Conservation (phyloP, 1,284 basidiomycete genomes). For the Gomphus sp. region DNA sequence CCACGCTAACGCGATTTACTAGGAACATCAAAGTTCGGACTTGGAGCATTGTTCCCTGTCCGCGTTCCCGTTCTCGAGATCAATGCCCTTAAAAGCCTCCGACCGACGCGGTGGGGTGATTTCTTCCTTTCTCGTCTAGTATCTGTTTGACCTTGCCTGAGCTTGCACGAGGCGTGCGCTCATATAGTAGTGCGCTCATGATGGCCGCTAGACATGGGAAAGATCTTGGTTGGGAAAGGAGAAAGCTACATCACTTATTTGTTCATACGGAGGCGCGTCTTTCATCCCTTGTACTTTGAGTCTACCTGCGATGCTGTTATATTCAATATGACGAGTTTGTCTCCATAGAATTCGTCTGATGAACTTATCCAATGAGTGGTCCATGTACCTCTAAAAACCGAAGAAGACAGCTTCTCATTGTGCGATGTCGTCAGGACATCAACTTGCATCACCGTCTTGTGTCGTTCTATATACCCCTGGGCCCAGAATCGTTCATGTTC, state of each 20-base stretch:
- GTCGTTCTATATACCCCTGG: too few relatives aligned
- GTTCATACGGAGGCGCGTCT: neutral
- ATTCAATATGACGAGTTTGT: neutral
- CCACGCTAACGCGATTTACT: neutral
- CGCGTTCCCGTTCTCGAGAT: constrained; percentile 86
- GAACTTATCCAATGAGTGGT: too few relatives aligned
- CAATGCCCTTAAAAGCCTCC: constrained; percentile 18
- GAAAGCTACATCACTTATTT: constrained; percentile 7
- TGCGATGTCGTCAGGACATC: too few relatives aligned
- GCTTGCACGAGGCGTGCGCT: constrained; percentile 10
- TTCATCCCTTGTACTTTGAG: neutral
- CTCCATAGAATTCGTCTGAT: too few relatives aligned
- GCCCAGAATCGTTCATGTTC: too few relatives aligned
- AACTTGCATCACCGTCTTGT: too few relatives aligned
- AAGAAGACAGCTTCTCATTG: too few relatives aligned
- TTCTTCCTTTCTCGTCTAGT: constrained; percentile 5
- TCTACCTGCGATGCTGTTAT: neutral
- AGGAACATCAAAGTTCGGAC: constrained; percentile 82
- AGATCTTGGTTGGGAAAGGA: constrained; percentile 2
- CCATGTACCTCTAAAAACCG: too few relatives aligned
- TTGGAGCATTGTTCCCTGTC: constrained; percentile 74
- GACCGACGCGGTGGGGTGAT: constrained; percentile 9
- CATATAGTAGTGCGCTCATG: constrained; percentile 8
- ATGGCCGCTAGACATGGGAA: constrained; percentile 3
- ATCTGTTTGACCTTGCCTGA: neutral